Conservation (phyloP, 1,284 basidiomycete species). For the Ustilago esculenta region DNA sequence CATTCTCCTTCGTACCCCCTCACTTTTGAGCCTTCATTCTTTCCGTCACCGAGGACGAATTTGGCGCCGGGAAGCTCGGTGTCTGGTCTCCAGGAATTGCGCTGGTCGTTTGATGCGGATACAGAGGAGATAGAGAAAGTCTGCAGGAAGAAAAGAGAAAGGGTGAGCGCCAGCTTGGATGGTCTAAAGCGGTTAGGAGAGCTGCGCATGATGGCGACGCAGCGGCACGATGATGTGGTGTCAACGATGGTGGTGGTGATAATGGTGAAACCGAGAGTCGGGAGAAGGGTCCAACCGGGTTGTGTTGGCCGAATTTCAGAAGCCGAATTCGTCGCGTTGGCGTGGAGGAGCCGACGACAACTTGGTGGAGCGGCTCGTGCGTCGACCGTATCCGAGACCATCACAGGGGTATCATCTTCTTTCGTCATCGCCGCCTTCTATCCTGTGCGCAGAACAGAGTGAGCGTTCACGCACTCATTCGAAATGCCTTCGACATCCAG, state of each 20-base stretch:
- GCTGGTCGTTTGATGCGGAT: background rate
- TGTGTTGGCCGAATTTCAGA: too few species aligned
- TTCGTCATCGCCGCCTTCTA: background rate
- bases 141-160: constrained; percentile 30
- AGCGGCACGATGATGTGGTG: background rate
- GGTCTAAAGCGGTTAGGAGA: background rate
- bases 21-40: constrained; percentile 37
- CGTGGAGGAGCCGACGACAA: too few species aligned
- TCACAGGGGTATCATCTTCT: background rate
- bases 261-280: background rate
- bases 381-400: background rate
- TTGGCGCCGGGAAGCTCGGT: constrained; percentile 23
- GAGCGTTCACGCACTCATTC: too few species aligned
- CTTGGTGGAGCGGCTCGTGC: constrained; percentile 27
- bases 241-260: constrained; percentile 10
- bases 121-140: constrained; percentile 9
- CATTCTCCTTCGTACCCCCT: constrained; percentile 45
- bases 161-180: constrained; percentile 19
- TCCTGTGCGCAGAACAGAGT: background rate
- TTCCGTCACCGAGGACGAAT: constrained; percentile 39
- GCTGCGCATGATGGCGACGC: background rate
- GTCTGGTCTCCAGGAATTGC: constrained; percentile 32
- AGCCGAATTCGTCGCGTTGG: constrained; percentile 2
- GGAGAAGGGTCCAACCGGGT: constrained; percentile 1
- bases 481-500: too few species aligned